Evolutionary conservation across 768 basidiomycete species (phyloP), one percentile per base, ranked within the genome.

Genomic region (Harrya chromipes): DNA sequence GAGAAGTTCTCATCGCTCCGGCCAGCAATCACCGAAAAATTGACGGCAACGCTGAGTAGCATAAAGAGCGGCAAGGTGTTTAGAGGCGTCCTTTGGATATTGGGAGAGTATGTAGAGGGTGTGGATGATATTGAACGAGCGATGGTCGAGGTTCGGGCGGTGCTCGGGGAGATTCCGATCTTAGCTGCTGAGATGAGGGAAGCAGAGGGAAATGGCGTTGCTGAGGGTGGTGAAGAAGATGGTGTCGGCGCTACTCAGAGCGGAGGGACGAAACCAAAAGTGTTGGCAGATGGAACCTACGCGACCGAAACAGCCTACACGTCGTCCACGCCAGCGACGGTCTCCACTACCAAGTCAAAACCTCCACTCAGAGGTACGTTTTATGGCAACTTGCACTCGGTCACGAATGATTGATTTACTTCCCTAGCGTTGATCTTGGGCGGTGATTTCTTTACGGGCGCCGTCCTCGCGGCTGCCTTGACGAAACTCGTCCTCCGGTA

Each of bases 61-160:
- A 91, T 97, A 72, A 94, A 94, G 69, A 94, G 90, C 1, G 94
- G 94, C 47, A 98, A 97, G 69, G 94, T 98, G 20, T 97, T 90
- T 77, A 85, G 94, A 5, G 97, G 95, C 7, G 81, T 97, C 16
- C 79, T 98, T 41, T 98, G 97, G 95, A 97, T 98, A 56, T 77
- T 97, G n/a, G 95, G 97, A 54, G 95, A 98, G 71, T 99, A 98
- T 59, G 85, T 90, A 34, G 82, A 85, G 54, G 70, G 74, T 5
- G 70, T 78, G 42, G 49, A 69, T 47, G 90, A 90, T 50, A 90
- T 97, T 53, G 76, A 83, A 51, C 75, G 69, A 39, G 78, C 84
- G 2, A 83, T 97, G 78, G 73, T 74, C 40, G 89, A 91, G 66
- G 76, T 97, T 38, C 76, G 94, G 47, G 84, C 85, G 63, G 85